Percentiles rank a stretch among this genome's conserved stretches.
Conservation (phyloP, 2,329 filamentous ascomycete genomes). For the Thelonectria olida region DNA sequence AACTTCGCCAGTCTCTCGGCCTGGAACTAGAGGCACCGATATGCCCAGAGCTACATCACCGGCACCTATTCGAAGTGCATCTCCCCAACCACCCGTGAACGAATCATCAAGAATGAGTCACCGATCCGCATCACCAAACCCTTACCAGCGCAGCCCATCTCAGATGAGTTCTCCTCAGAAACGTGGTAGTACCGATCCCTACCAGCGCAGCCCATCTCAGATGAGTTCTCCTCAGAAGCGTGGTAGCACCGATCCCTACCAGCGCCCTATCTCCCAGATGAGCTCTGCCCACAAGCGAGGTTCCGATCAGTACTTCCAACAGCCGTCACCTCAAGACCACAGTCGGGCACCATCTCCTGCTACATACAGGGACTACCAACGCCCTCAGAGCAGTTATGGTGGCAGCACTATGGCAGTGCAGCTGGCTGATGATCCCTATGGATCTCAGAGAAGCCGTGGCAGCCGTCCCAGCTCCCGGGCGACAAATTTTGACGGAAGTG, state of each 20-base stretch:
- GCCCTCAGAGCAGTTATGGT: slow-evolving; percentile 62
- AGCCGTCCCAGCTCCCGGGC: slow-evolving; percentile 60
- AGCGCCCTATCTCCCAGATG: slow-evolving; percentile 49
- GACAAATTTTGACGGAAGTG: slow-evolving; percentile 64
- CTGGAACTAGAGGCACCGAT: slow-evolving; percentile 67
- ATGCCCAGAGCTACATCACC: slow-evolving; percentile 73
- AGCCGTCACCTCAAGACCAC: slow-evolving; percentile 61
- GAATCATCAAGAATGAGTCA: slow-evolving; percentile 51
- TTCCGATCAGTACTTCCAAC: slow-evolving; percentile 62
- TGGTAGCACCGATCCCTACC: slow-evolving; percentile 59
- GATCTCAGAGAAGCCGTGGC: slow-evolving; percentile 62
- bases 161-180: slow-evolving; percentile 53
- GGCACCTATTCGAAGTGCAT: slow-evolving; percentile 69
- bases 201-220: slow-evolving; percentile 53
- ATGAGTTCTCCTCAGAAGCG: slow-evolving; percentile 53
- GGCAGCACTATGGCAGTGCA: slow-evolving; percentile 73
- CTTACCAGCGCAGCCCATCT: slow-evolving; percentile 58
- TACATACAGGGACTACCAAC: slow-evolving; percentile 56
- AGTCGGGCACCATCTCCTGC: slow-evolving; percentile 59
- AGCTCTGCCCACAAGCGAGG: slow-evolving; percentile 54
- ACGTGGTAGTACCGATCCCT: slow-evolving; percentile 57
- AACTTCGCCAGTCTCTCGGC: slow-evolving; percentile 58
- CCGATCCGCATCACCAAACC: slow-evolving; percentile 70
- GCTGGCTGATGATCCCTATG: slow-evolving; percentile 70
- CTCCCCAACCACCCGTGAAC: slow-evolving; percentile 67